Percentiles rank a stretch among this genome's conserved stretches.
Conservation (phyloP, 306 rosid genomes). For the Trichosanthes truncata region DNA sequence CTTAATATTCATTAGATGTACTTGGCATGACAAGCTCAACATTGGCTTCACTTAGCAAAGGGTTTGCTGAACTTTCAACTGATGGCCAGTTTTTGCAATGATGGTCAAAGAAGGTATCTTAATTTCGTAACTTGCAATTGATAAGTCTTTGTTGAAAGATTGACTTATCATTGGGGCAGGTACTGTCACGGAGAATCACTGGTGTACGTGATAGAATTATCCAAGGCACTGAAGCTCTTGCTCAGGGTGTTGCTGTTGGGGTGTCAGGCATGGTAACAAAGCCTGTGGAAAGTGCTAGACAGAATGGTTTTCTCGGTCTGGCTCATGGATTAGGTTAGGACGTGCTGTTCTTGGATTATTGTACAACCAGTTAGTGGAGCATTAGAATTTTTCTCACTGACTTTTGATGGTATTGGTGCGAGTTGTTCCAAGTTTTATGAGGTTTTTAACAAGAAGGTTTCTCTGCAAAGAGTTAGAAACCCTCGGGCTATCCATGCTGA, state of each 20-base stretch:
- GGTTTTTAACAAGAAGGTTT: conserved; percentile 56
- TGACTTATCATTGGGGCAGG: conserved; percentile 46
- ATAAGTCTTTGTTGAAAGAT: neutral
- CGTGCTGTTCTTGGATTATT: conserved; percentile 78
- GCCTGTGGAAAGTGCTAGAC: conserved; percentile 88
- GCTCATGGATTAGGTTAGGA: conserved; percentile 78
- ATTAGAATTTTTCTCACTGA: conserved; percentile 87
- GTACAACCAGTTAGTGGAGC: conserved; percentile 98
- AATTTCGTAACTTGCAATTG: neutral
- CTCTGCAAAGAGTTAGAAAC: conserved; percentile 63
- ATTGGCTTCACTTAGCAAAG: conserved; percentile 83
- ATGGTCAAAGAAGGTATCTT: conserved; percentile 80
- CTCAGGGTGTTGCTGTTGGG: conserved; percentile 97
- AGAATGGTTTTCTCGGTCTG: conserved; percentile 85
- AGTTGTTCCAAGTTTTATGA: conserved; percentile 90
- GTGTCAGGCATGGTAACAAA: conserved; percentile 85
- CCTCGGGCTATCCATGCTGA: conserved; percentile 74
- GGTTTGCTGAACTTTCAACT: conserved; percentile 95
- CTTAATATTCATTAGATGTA: conserved; percentile 84
- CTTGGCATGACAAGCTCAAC: conserved; percentile 99
- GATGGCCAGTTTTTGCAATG: conserved; percentile 89
- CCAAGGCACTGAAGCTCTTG: conserved; percentile 94
- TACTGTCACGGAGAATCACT: conserved; percentile 83
- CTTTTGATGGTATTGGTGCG: conserved; percentile 97
- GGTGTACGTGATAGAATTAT: conserved; percentile 93